These are phyloP conservation scores for Cercospora sp. DNA, from an alignment of 2,329 filamentous ascomycete species.

Conservation along the genomic window DNA sequence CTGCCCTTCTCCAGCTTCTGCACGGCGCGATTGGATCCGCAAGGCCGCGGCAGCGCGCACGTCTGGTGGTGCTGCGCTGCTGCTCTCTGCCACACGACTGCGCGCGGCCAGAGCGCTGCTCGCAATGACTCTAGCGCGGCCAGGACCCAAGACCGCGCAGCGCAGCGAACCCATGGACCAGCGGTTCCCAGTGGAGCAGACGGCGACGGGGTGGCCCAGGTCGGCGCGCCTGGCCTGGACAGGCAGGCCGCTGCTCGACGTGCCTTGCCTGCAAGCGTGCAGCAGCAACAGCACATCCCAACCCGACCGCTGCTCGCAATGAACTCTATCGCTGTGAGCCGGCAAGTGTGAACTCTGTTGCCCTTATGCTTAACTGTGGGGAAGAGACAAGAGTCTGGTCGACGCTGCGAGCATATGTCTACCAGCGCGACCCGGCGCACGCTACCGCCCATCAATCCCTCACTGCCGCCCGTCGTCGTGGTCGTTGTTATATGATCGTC, in stretches of 20 bases:
- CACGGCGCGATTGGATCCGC: slow-evolving; percentile 22
- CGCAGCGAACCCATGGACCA: slow-evolving; percentile 20
- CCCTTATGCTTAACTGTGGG: slow-evolving; percentile 37
- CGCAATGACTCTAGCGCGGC: slow-evolving; percentile 18
- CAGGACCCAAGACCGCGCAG: slow-evolving; percentile 17
- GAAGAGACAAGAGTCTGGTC: slow-evolving; percentile 13
- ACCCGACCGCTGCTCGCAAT: slow-evolving; percentile 30
- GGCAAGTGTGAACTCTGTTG: slow-evolving; percentile 34
- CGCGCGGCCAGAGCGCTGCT: not conserved
- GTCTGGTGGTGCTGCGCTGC: not conserved
- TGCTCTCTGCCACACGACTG: not conserved
- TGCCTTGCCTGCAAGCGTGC: slow-evolving; percentile 19
- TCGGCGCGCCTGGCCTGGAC: slow-evolving; percentile 1
- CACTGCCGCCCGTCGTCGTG: not conserved
- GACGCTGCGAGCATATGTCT: slow-evolving; percentile 6
- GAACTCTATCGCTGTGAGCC: slow-evolving; percentile 32
- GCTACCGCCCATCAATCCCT: not conserved
- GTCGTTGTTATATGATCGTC: not conserved
- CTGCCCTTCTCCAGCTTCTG: slow-evolving; percentile 25
- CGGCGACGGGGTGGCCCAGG: not conserved
- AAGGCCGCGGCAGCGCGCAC: slow-evolving; percentile 10
- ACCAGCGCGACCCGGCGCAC: not conserved
- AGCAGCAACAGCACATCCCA: slow-evolving; percentile 23
- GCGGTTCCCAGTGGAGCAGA: slow-evolving; percentile 20
- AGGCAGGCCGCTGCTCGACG: slow-evolving; percentile 15